Conservation (phyloP, 768 basidiomycete genomes). For the Melanogaster broomeanus region DNA sequence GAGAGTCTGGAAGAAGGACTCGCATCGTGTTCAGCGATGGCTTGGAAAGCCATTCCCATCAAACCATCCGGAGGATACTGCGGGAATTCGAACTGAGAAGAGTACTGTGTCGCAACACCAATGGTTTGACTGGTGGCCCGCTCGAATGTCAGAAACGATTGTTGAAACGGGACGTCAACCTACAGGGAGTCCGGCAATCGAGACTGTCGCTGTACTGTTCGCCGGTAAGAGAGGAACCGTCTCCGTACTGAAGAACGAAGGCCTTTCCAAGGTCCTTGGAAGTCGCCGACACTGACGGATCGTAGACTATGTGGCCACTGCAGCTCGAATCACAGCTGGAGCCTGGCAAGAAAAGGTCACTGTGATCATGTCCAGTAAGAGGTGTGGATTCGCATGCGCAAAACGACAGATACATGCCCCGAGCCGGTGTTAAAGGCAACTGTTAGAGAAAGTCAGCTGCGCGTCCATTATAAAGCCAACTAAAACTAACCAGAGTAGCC, state of each 20-base stretch:
- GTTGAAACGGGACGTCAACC: neutral
- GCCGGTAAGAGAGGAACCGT: neutral
- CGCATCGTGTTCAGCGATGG: constrained; percentile 35
- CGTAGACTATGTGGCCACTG: constrained; percentile 29
- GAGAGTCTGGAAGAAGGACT: constrained; percentile 43
- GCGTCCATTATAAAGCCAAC: neutral
- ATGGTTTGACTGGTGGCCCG: constrained; percentile 11
- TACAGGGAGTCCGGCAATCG: constrained; percentile 10
- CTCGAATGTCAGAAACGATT: neutral
- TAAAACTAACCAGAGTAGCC: neutral
- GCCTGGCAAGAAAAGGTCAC: constrained; percentile 28
- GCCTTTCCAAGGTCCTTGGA: neutral
- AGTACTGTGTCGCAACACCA: constrained; percentile 4
- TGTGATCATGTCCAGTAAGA: constrained; percentile 9
- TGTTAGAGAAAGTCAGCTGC: neutral
- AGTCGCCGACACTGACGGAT: constrained; percentile 19
- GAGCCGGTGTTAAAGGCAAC: constrained; percentile 30
- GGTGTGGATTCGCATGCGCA: too few relatives aligned
- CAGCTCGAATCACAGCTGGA: constrained; percentile 25
- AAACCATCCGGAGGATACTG: constrained; percentile 19
- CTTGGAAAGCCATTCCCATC: constrained; percentile 42
- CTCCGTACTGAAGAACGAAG: neutral
- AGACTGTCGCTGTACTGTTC: constrained; percentile 9
- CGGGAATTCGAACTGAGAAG: neutral
- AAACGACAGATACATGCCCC: neutral